These are phyloP conservation scores for Crotalaria pallida DNA, from an alignment of 306 rosid genomes.

Conservation along the genomic window DNA sequence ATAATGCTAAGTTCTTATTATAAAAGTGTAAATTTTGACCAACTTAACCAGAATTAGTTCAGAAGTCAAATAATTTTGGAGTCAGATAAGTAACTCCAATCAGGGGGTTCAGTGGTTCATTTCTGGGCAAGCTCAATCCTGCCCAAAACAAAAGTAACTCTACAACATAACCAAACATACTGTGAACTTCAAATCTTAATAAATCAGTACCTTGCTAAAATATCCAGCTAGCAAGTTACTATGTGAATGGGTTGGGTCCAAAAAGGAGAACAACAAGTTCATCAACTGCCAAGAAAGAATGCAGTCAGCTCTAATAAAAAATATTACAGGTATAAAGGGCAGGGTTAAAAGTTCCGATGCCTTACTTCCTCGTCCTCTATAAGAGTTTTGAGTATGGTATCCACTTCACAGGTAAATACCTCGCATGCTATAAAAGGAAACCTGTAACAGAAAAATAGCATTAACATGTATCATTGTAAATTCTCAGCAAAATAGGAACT, in stretches of 20 bases:
- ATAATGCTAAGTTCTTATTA: background rate
- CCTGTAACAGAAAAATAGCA: conserved; percentile 47
- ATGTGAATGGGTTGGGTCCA: conserved; percentile 75
- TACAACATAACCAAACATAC: background rate
- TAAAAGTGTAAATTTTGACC: background rate
- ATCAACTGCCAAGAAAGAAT: conserved; percentile 69
- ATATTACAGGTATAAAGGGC: background rate
- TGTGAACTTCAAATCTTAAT: conserved; percentile 14
- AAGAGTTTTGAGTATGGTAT: conserved; percentile 81
- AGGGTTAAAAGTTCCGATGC: background rate
- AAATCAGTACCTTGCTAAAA: conserved; percentile 84
- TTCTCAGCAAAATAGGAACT: conserved; percentile 7
- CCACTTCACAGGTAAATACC: conserved; percentile 97
- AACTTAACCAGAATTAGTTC: conserved; percentile 5
- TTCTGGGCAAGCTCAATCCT: background rate
- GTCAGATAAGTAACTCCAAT: background rate
- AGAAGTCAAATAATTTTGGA: background rate
- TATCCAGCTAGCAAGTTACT: conserved; percentile 90
- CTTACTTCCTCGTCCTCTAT: conserved; percentile 95
- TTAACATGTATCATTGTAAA: conserved; percentile 21
- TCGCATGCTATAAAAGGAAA: conserved; percentile 97
- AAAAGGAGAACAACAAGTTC: conserved; percentile 83
- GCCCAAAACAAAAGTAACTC: background rate
- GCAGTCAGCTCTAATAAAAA: conserved; percentile 29
- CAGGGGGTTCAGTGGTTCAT: background rate